Evolutionary conservation across 2,329 filamentous ascomycete genomes (phyloP).

Genomic region (Neurospora sp.): DNA sequence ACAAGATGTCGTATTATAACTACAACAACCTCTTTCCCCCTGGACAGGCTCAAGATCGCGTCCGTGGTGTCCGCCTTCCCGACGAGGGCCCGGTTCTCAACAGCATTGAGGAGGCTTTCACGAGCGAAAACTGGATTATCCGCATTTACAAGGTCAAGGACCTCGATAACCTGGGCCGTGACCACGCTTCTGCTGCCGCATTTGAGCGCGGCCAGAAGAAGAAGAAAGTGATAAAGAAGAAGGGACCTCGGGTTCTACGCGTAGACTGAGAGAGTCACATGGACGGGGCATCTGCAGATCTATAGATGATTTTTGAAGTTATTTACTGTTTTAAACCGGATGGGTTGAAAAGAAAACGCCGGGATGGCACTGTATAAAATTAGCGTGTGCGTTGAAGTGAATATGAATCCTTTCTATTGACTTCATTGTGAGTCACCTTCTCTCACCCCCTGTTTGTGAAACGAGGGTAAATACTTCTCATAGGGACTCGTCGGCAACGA

Average conservation of each 20-base stretch:
- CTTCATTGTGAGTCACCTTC: background rate
- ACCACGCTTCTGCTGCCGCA: conserved; percentile 59
- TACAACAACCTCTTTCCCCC: conserved; percentile 84
- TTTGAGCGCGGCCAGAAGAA: conserved; percentile 77
- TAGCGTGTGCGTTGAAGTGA: background rate
- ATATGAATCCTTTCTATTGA: background rate
- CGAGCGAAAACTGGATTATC: conserved; percentile 99
- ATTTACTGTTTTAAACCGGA: conserved; percentile 4
- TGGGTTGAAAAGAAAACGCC: conserved; percentile 7
- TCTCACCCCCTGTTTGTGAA: background rate
- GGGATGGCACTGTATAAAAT: conserved; percentile 10
- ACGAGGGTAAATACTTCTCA: background rate
- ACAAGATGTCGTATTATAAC: conserved; percentile 99
- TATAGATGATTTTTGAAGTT: conserved; percentile 11
- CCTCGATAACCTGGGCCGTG: conserved; percentile 87
- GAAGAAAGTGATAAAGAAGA: conserved; percentile 66
- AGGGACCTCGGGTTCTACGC: conserved; percentile 59
- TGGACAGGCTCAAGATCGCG: conserved; percentile 82
- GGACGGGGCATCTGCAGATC: conserved; percentile 4
- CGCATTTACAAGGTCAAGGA: conserved; percentile 99
- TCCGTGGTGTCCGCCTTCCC: conserved; percentile 73
- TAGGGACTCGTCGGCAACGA: background rate
- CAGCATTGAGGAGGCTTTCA: conserved; percentile 92
- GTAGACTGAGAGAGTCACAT: conserved; percentile 46
- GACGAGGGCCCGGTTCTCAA: conserved; percentile 71